Base-by-base conservation (phyloP, 2,329 filamentous ascomycete genomes). In the Arthroderma uncinatum region DNA sequence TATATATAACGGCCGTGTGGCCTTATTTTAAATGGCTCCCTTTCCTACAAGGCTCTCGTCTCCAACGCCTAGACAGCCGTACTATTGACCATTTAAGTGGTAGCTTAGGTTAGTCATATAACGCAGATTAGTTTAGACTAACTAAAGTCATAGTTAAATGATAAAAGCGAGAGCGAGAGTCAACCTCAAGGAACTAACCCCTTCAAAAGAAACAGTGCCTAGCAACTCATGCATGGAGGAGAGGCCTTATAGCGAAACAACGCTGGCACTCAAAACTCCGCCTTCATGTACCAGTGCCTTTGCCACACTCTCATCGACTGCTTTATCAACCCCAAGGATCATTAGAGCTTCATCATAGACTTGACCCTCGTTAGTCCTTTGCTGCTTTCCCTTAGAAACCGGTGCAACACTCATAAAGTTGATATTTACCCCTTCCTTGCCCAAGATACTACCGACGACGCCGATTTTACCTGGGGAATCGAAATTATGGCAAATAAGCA, bases 381-480 rank as follows among this genome's bases (percentile, higher is more conserved):
- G 23, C 7, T 34, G 25, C 33, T 53, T 36, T 2, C 25, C 57
- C 9, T 60, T 60, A 1, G 65, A 69, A 1, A 65, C 65, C 7
- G 79, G 78, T 52, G 79, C 79, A 0, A 91, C 87, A 66, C 82
- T 84, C 88, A 92, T 93, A 67, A 85, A 90, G 48, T 80, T 80
- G 68, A 92, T 89, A 65, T 93, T 93, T 55, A 93, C 82, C 0
- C 82, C 82, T 37, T 85, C 80, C 37, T 77, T 78, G 0, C 87
- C 88, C 25, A 92, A 73, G 54, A 83, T 78, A 58, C 78, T 83
- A 0, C 88, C 88, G 2, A 93, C 87, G 37, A 83, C 82, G 1
- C 88, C 88, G 67, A 93, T 92, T 76, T 90, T 91, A 9, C 88
- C 88, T 0, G 86, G 86, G 61, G 84, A 79, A 66, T 93, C 87